Evolutionary conservation across 169 alveolate genomes (phyloP).

Genomic region (Plasmodium cynomolgi): DNA sequence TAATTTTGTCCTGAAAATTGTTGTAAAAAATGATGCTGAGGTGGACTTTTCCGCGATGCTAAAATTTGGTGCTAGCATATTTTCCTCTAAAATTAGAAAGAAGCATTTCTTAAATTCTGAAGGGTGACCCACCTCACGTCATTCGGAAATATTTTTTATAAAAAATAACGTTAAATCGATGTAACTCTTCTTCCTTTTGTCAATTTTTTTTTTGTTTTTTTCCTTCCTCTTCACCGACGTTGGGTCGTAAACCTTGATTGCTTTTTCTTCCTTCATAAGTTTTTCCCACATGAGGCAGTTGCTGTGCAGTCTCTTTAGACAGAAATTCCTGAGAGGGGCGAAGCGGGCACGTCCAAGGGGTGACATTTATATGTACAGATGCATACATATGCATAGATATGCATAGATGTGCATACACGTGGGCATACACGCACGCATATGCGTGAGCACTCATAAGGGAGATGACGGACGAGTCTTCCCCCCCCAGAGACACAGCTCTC

Average conservation of each 20-base stretch:
- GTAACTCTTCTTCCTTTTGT: constrained; percentile 64
- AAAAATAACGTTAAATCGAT: constrained; percentile 70
- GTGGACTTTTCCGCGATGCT: not conserved
- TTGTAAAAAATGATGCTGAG: not conserved
- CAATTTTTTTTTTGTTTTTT: constrained; percentile 27
- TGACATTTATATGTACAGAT: constrained; percentile 1
- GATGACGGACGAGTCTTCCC: not conserved
- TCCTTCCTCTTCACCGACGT: not conserved
- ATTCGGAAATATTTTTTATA: constrained; percentile 68
- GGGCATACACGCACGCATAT: not conserved
- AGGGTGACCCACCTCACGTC: not conserved
- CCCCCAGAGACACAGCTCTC: not conserved
- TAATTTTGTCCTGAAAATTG: not conserved
- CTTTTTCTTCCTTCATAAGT: constrained; percentile 56
- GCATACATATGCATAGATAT: not conserved
- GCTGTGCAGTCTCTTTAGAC: constrained; percentile 47
- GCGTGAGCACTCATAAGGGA: not conserved
- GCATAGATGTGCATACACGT: not conserved
- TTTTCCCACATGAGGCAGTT: constrained; percentile 68
- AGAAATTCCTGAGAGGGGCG: constrained; percentile 13
- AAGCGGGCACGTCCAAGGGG: not conserved
- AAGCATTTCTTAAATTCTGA: not conserved
- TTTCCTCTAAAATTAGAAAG: not conserved
- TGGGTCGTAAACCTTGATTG: constrained; percentile 45
- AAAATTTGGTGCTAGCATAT: not conserved